Base-by-base conservation (phyloP, 1,139 yeast genomes). In the Saccharomycopsis hybrid region DNA sequence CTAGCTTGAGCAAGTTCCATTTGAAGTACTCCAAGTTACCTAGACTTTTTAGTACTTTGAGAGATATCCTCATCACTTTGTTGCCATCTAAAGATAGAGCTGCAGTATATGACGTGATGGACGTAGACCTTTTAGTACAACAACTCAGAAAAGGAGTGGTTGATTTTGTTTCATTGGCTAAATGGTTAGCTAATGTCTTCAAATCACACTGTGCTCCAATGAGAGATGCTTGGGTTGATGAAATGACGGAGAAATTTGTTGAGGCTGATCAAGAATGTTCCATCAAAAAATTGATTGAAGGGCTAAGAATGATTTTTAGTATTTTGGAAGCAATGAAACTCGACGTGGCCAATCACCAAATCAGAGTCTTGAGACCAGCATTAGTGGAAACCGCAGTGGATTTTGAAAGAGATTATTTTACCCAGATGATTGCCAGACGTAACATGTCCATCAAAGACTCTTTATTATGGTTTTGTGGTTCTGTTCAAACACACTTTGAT, bases 241-340 rank as follows among this genome's bases (percentile, higher is more conserved):
- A 83, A 59, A 87, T 90, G 94, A 80, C 78, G 50, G 62, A 65
- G n/a, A 77, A 80, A 59, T 84, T 89, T 62, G 74, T 72, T 50
- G 74, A 73, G 52, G 88, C 95, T 27, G 77, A 77, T 55, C 63
- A 66, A n/a, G 70, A 72, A 33, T 69, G 71, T 56, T 74, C 81
- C 25, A 77, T 81, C 9, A 63, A 72, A 13, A 73, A 74, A 52
- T 69, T 89, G 47, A 86, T 87, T 42, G 87, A 82, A 48, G 96
- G 95, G 2, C 70, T 90, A 50, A 75, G 92, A 54, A 76, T 82
- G 69, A 76, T 87, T 24, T 88, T 90, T 64, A 85, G 86, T 56
- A 85, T 90, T 54, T 71, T 90, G 58, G 97, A 89, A 65, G 94
- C 95, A n/a, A 89, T 90, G 96, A 90, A 90, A 65, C 73, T 90